Base-by-base conservation (phyloP, 441 rosid genomes). In the Adansonia gregorii region DNA sequence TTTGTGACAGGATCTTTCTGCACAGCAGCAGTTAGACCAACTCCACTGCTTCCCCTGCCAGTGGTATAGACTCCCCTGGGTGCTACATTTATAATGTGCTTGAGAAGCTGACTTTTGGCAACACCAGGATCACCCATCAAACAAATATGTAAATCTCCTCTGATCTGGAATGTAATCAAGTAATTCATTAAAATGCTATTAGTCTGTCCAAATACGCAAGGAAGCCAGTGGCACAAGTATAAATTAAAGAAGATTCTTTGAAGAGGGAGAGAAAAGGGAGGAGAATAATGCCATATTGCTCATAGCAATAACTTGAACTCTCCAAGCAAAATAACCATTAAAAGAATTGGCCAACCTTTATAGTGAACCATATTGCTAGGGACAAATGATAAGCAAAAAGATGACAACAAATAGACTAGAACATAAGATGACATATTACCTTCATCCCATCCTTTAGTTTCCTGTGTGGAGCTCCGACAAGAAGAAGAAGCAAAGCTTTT, bases 121-220 rank as follows among this genome's bases (percentile, higher is more conserved):
- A 97, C 99, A 63, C 99, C 98, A 88, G 98, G 98, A 89, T 97
- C 99, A 77, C 99, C 99, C 99, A 97, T 97, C 91, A 94, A 79
- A 82, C 99, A 97, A 80, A 97, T 85, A 87, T 97, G 99, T 73
- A 97, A 69, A 85, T 97, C 99, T 86, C 99, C 98, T 79, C 99
- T 88, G 67, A 97, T 97, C 99, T 97, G 92, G 82, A 88, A 81
- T 8, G 64, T 70, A 54, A 55, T 8, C 31, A 74, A 35, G 39
- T 27, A 14, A 49, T 22, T 22, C 15, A 45, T 75, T 48, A 43
- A 31, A 46, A 35, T 17, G 45, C 14, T 20, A 64, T 51, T 24
- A n/a, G 52, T 31, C 41, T 45, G 45, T 75, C 61, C 6, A 39
- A 24, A 60, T 35, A 35, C 49, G 17, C 54, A 49, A 52, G 61